Base-by-base conservation (phyloP, 306 rosid species). In the Elaeagnus macrophylla region DNA sequence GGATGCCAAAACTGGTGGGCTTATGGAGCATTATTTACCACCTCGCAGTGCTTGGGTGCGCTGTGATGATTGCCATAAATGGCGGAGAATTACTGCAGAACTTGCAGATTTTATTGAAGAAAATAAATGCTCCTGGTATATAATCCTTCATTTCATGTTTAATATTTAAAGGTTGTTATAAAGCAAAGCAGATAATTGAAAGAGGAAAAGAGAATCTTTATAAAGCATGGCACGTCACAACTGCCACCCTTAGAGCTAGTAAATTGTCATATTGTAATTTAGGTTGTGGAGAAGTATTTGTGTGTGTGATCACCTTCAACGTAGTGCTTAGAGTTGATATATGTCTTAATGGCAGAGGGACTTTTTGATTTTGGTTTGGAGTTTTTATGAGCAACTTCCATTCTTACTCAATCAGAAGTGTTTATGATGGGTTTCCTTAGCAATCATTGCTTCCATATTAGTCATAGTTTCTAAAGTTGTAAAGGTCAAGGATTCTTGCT, bases 81-180 rank as follows among this genome's bases (percentile, higher is more conserved):
- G 99, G 99, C 83, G 99, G 62, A 96, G 86, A 38, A 93, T 93
- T 75, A 80, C 86, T 57, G 89, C 93, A 65, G 72, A 63, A 64
- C 95, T 84, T 65, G 99, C 95, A 35, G 96, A 93, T 71, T 48
- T 0, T 54, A 81, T 93, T 59, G 94, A 84, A 50, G 95, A 81
- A 74, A 75, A 74, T 59, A 82, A 82, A 66, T 63, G 99, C 80
- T 73, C 84, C 59, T 93, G 99, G 99, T 93, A 88, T 54, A 9
- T 20, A 58, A 40, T 52, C 53, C 62, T 70, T 67, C 53, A 66
- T 64, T 19, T 18, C 58, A 36, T 39, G 9, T 57, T 25, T 25
- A 25, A 25, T 25, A 25, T 25, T 68, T 67, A 10, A 57, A 47
- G 54, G 15, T 48, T 53, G 16, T 52, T 67, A 36, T 41, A 1